Percentiles rank a stretch among this genome's conserved stretches.
Conservation (phyloP, 352 stramenopile species). For the Globisporangium canariense region DNA sequence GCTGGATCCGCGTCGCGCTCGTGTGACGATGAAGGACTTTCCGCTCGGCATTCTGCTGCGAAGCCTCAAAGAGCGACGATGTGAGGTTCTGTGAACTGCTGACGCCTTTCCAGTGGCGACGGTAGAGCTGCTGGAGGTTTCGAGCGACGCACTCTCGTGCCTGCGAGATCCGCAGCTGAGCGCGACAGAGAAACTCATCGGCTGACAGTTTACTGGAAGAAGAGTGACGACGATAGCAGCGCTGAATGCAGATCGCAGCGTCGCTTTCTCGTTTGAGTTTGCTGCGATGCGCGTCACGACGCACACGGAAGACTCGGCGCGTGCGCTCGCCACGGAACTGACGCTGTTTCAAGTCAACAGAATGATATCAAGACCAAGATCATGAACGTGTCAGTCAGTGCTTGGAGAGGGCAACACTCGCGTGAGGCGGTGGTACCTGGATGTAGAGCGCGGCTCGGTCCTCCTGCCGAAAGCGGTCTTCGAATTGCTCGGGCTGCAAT, state of each 20-base stretch:
- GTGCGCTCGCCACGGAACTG: constrained; percentile 43
- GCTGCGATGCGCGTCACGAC: constrained; percentile 19
- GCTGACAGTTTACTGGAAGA: neutral
- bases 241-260: constrained; percentile 30
- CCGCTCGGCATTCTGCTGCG: constrained; percentile 15
- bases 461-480: constrained; percentile 39
- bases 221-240: constrained; percentile 17
- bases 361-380: neutral
- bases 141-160: constrained; percentile 37
- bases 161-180: constrained; percentile 27
- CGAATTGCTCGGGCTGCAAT: constrained; percentile 43
- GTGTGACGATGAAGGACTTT: constrained; percentile 11
- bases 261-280: constrained; percentile 8
- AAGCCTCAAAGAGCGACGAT: constrained; percentile 4
- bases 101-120: constrained; percentile 20
- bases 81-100: neutral
- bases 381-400: neutral
- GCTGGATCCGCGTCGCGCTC: constrained; percentile 33
- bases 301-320: constrained; percentile 22
- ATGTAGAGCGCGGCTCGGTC: constrained; percentile 29
- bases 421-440: constrained; percentile 24
- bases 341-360: constrained; percentile 21
- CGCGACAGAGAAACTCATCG: constrained; percentile 37
- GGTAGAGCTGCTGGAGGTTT: constrained; percentile 44
- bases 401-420: neutral